A percentile compares a stretch with the other conserved stretches of the same genome.
Conservation (phyloP, 2,329 filamentous ascomycete genomes). For the Helicocarpus griseus region DNA sequence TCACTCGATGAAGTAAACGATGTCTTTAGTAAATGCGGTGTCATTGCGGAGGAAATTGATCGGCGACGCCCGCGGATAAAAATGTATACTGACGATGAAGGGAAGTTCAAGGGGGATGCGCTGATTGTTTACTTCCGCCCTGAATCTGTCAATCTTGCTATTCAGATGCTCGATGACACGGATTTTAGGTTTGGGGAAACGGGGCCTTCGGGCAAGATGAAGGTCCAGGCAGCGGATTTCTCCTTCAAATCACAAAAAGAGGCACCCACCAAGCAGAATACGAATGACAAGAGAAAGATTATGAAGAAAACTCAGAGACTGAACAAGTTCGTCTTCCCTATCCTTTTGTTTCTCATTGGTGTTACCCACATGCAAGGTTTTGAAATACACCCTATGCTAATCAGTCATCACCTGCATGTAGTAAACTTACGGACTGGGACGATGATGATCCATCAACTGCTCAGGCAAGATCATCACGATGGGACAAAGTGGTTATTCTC, state of each 20-base stretch:
- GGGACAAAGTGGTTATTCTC: constrained; percentile 75
- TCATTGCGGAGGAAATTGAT: constrained; percentile 91
- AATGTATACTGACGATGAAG: constrained; percentile 73
- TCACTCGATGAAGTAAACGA: constrained; percentile 71
- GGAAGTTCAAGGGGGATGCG: constrained; percentile 86
- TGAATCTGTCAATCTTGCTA: constrained; percentile 66
- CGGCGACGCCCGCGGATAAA: constrained; percentile 82
- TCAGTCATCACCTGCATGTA: constrained; percentile 28
- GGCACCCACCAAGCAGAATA: constrained; percentile 41
- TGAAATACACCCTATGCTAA: no score
- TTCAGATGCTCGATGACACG: constrained; percentile 45
- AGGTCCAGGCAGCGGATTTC: constrained; percentile 73
- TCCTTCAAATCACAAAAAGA: constrained; percentile 87
- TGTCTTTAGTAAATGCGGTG: constrained; percentile 77
- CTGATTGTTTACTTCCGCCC: constrained; percentile 91
- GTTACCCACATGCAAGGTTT: no score
- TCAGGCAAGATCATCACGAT: constrained; percentile 48
- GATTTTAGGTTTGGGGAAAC: constrained; percentile 61
- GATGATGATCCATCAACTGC: constrained; percentile 65
- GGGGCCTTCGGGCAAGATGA: constrained; percentile 53
- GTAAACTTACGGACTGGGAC: constrained; percentile 89
- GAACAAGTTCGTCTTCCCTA: constrained; percentile 44
- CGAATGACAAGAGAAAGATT: constrained; percentile 75
- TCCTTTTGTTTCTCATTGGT: neutral
- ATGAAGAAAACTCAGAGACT: constrained; percentile 87